Conservation (phyloP, 2,329 filamentous ascomycete species). For the Aspergillus luchuensis region DNA sequence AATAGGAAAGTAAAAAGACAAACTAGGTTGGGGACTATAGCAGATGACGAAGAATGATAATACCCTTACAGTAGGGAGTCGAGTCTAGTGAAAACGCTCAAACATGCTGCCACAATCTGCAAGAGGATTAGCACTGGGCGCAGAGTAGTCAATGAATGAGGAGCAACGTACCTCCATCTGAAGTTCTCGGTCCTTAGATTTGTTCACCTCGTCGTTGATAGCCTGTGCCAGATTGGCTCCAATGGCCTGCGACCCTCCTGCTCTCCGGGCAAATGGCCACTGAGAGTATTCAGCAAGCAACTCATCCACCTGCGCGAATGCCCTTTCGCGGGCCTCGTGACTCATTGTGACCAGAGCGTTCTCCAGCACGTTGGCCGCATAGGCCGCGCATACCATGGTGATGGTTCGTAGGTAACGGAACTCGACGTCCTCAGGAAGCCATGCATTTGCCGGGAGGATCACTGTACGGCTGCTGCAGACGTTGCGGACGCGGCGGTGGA, state of each 20-base stretch:
- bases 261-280: constrained; percentile 88
- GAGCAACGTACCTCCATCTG: constrained; percentile 77
- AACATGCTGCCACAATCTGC: constrained; percentile 83
- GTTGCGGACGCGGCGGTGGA: constrained; percentile 86
- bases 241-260: constrained; percentile 75
- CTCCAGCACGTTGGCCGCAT: constrained; percentile 96
- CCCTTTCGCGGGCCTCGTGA: constrained; percentile 89
- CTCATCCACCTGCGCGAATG: constrained; percentile 96
- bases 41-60: constrained; percentile 3
- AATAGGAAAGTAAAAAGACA: constrained; percentile 5
- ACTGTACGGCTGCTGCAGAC: constrained; percentile 92
- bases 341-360: constrained; percentile 93
- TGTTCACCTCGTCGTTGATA: constrained; percentile 82
- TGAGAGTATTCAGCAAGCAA: constrained; percentile 94
- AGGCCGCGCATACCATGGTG: constrained; percentile 95
- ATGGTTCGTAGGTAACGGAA: constrained; percentile 91
- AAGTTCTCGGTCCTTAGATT: constrained; percentile 87
- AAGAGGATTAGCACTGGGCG: constrained; percentile 19
- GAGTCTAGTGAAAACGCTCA: constrained; percentile 96
- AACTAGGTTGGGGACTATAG: constrained; percentile 9
- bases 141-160: not conserved
- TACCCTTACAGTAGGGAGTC: constrained; percentile 78
- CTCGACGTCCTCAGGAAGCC: constrained; percentile 90
- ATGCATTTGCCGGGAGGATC: constrained; percentile 81
- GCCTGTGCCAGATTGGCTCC: constrained; percentile 89